Percentiles rank a stretch among this genome's conserved stretches.
Conservation (phyloP, 2,329 filamentous ascomycete species). For the Sordariomycetes sp. region DNA sequence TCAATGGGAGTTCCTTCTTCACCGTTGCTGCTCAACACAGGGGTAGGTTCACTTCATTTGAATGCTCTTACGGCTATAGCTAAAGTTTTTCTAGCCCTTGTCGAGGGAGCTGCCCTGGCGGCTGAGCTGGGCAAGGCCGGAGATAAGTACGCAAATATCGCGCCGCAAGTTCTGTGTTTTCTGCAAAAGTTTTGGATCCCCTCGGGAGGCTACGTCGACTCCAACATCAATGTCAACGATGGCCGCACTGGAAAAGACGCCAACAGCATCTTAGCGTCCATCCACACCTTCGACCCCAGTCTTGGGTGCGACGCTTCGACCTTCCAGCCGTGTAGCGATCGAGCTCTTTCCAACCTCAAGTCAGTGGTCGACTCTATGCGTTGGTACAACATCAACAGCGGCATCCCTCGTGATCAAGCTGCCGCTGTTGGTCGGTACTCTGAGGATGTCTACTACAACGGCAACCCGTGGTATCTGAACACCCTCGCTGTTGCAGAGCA, state of each 20-base stretch:
- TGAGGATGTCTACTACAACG: constrained; percentile 66
- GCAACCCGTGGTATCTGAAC: constrained; percentile 74
- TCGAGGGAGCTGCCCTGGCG: constrained; percentile 62
- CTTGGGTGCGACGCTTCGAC: constrained; percentile 58
- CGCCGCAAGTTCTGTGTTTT: constrained; percentile 65
- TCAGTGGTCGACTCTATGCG: constrained; percentile 68
- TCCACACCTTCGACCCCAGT: constrained; percentile 60
- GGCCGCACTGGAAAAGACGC: constrained; percentile 61
- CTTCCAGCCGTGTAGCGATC: constrained; percentile 69
- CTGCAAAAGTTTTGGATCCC: constrained; percentile 64
- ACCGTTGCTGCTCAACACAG: constrained; percentile 58
- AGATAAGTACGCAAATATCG: constrained; percentile 51
- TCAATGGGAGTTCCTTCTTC: constrained; percentile 70
- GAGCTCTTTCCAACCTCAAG: constrained; percentile 67
- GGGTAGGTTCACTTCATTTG: constrained; percentile 29
- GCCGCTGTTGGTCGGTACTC: constrained; percentile 58
- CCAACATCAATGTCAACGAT: constrained; percentile 58
- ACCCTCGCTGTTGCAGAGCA: constrained; percentile 73
- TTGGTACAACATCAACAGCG: constrained; percentile 62
- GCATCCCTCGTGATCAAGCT: constrained; percentile 48
- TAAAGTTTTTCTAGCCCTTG: constrained; percentile 43
- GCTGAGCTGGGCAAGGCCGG: constrained; percentile 51
- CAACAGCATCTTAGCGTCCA: constrained; percentile 59
- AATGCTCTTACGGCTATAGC: background rate
- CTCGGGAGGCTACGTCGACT: constrained; percentile 45